phyloP scores from a whole-genome alignment of 2,329 filamentous ascomycete genomes.

The Penicillium janthinellum region DNA sequence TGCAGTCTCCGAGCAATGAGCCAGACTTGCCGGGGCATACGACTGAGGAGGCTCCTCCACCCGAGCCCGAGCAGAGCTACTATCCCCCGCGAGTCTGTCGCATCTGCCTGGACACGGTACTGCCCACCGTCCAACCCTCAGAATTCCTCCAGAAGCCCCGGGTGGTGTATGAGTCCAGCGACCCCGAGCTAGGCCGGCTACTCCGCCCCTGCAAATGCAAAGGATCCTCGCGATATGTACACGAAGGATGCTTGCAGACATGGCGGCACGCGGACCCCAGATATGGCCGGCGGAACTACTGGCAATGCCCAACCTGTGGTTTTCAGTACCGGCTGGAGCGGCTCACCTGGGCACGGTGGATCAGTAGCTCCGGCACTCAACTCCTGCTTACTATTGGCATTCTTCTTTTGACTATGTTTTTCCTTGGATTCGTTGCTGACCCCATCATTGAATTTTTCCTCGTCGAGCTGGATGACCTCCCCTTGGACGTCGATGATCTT shows the following conservation, averaged over 20 bases:
- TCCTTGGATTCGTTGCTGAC: slow-evolving; percentile 88
- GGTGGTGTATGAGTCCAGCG: slow-evolving; percentile 73
- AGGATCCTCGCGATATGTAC: slow-evolving; percentile 89
- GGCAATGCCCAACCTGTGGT: slow-evolving; percentile 83
- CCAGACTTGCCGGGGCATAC: slow-evolving; percentile 31
- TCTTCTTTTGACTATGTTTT: slow-evolving; percentile 71
- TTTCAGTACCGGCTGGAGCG: slow-evolving; percentile 80
- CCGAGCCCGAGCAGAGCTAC: slow-evolving; percentile 55
- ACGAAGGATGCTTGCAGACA: slow-evolving; percentile 81
- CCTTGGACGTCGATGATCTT: slow-evolving; percentile 44
- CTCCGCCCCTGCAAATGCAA: slow-evolving; percentile 92
- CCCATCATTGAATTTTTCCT: slow-evolving; percentile 87
- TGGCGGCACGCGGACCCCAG: slow-evolving; percentile 77
- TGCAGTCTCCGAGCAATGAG: slow-evolving; percentile 26
- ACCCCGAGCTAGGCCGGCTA: slow-evolving; percentile 72
- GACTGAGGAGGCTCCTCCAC: slow-evolving; percentile 12
- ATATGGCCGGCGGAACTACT: slow-evolving; percentile 69
- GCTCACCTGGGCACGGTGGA: slow-evolving; percentile 71
- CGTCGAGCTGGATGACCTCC: slow-evolving; percentile 69
- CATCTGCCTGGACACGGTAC: slow-evolving; percentile 79
- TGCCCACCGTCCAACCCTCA: slow-evolving; percentile 62
- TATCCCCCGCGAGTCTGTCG: slow-evolving; percentile 72
- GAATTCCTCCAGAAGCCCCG: slow-evolving; percentile 59
- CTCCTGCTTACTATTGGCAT: slow-evolving; percentile 71
- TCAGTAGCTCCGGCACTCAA: slow-evolving; percentile 69